phyloP scores from a whole-genome alignment of 169 alveolate genomes.

The Eimeria zaria region DNA sequence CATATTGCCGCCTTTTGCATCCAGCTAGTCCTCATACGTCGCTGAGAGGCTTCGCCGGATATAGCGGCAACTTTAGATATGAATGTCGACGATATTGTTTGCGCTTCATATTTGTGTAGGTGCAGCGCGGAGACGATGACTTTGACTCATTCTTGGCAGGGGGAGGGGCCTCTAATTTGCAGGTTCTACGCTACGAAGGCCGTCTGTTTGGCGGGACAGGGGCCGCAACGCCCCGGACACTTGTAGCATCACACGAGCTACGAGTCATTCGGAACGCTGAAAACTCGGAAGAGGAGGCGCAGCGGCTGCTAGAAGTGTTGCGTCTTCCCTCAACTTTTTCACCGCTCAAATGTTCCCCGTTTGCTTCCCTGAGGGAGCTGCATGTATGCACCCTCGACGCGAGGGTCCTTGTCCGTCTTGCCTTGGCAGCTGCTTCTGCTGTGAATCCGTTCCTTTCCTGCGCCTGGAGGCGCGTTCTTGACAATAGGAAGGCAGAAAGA shows the following conservation, averaged over 20 bases:
- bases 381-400: constrained; percentile 71
- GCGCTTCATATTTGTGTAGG: constrained; percentile 23
- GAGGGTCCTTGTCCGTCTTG: constrained; percentile 62
- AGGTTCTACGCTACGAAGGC: constrained; percentile 64
- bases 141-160: constrained; percentile 60
- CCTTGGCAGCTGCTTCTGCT: constrained; percentile 62
- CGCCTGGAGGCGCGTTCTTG: constrained; percentile 64
- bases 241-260: constrained; percentile 26
- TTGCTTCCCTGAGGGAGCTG: constrained; percentile 56
- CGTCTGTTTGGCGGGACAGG: constrained; percentile 73
- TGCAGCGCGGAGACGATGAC: constrained; percentile 74
- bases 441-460: constrained; percentile 48
- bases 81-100: neutral
- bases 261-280: constrained; percentile 1
- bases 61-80: neutral
- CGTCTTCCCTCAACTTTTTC: constrained; percentile 23
- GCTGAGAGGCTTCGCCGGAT: neutral
- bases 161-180: constrained; percentile 65
- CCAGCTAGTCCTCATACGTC: neutral
- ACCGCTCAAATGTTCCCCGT: constrained; percentile 54
- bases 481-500: constrained; percentile 43
- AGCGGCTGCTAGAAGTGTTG: neutral
- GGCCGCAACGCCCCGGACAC: constrained; percentile 66
- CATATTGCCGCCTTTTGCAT: neutral
- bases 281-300: neutral